Evolutionary conservation across 768 basidiomycete genomes (phyloP).

Genomic region (Kwoniella mangroviensis): DNA sequence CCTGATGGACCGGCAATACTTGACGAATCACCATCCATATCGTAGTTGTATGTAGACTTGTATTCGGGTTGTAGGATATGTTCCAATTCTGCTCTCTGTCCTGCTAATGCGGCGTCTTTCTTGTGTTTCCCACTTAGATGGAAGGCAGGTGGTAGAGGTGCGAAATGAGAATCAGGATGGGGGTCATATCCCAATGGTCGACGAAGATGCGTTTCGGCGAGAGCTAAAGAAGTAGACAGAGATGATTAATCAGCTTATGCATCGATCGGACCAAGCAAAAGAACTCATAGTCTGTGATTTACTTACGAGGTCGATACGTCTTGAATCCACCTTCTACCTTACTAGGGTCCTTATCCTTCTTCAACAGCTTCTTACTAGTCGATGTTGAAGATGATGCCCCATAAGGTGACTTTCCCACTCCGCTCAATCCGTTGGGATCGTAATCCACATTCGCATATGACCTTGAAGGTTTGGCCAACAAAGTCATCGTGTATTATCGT

Average conservation of each 20-base stretch:
- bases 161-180: slow-evolving; percentile 43
- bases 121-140: slow-evolving; percentile 33
- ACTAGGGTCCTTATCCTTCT: slow-evolving; percentile 19
- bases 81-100: slow-evolving; percentile 49
- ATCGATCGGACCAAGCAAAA: neutral
- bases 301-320: slow-evolving; percentile 50
- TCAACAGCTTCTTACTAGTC: slow-evolving; percentile 4
- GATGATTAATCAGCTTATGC: neutral
- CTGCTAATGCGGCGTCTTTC: slow-evolving; percentile 39
- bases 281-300: neutral
- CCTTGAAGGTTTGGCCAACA: slow-evolving; percentile 40
- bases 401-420: slow-evolving; percentile 30
- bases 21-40: slow-evolving; percentile 29
- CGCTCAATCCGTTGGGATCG: slow-evolving; percentile 37
- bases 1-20: slow-evolving; percentile 33
- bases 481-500: slow-evolving; percentile 14
- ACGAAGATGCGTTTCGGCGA: slow-evolving; percentile 44
- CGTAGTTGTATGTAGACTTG: slow-evolving; percentile 23
- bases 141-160: slow-evolving; percentile 46
- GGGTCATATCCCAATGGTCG: slow-evolving; percentile 40
- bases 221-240: slow-evolving; percentile 25
- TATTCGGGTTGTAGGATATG: slow-evolving; percentile 51
- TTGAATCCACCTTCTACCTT: slow-evolving; percentile 44
- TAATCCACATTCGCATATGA: slow-evolving; percentile 49
- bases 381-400: neutral